These are phyloP conservation scores for Cercospora beticola DNA, from an alignment of 2,329 filamentous ascomycete genomes.

Conservation along the genomic window DNA sequence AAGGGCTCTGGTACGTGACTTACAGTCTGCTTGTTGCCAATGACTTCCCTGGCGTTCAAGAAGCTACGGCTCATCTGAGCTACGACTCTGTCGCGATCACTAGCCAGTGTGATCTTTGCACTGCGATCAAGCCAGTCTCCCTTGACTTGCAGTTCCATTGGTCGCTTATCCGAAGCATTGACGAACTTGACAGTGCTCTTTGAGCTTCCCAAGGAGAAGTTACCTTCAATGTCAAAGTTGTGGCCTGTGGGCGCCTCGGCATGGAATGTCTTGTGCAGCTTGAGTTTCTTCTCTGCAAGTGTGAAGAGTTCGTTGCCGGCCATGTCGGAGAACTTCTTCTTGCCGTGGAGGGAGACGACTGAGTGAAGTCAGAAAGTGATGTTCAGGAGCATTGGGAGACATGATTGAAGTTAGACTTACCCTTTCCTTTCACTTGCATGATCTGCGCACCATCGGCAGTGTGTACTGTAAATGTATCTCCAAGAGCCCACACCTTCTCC, in stretches of 20 bases:
- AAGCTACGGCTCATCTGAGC: constrained; percentile 61
- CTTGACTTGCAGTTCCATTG: constrained; percentile 56
- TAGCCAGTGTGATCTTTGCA: constrained; percentile 56
- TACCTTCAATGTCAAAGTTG: constrained; percentile 45
- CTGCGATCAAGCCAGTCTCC: constrained; percentile 60
- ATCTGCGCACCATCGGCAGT: constrained; percentile 55
- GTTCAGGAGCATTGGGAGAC: background rate
- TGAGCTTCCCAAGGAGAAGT: constrained; percentile 52
- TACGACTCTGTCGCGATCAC: constrained; percentile 48
- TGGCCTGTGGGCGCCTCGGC: constrained; percentile 41
- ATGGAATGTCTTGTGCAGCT: constrained; percentile 55
- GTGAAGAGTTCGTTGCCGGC: constrained; percentile 53
- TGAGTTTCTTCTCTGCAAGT: constrained; percentile 54
- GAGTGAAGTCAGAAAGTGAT: background rate
- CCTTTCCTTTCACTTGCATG: constrained; percentile 57
- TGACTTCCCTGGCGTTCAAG: constrained; percentile 57
- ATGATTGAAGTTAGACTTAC: background rate
- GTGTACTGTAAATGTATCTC: constrained; percentile 65
- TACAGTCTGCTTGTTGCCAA: constrained; percentile 61
- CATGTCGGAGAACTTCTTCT: constrained; percentile 54
- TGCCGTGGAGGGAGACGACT: constrained; percentile 52
- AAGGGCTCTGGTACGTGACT: too few relatives aligned
- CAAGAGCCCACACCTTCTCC: constrained; percentile 58
- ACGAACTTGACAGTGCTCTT: constrained; percentile 60
- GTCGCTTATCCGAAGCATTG: constrained; percentile 46